Base-by-base conservation (phyloP, 148 eudicot species). In the Chenopodium berlandieri region DNA sequence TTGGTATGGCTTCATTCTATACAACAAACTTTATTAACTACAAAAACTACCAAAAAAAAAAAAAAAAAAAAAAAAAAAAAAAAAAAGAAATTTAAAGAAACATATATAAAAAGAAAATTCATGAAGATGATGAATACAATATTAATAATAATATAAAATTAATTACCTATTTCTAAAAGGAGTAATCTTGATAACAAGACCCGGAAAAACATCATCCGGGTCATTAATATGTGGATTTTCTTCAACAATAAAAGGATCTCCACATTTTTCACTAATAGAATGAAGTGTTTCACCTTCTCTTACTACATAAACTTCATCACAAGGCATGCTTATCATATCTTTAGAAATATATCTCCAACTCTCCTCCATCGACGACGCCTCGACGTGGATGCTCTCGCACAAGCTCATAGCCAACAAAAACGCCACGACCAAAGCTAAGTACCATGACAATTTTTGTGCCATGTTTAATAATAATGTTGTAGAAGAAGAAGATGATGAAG, bases 151-250 rank as follows among this genome's bases (percentile, higher is more conserved):
- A 40, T 40, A 40, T 40, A 8, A 44, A 54, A 48, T 37, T 20
- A 16, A 17, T 65, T 84, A 88, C 82, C 83, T 79, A 81, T n/a
- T 44, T 7, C 52, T 84, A 77, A 80, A 85, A 82, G 93, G 94
- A 2, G 89, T 90, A 75, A 93, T 89, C 88, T 87, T 93, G 88
- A 91, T 88, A 60, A 93, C 80, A 71, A 93, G 84, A 76, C 97
- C 97, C 31, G 97, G 97, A 17, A 89, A 93, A 74, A 93, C 94
- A 85, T 93, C 97, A 84, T 93, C 97, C 11, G 92, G 92, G 72
- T 91, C 97, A 85, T 89, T 90, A 19, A 91, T 85, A 85, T 94
- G 98, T 0, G 98, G 98, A 27, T 94, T 94, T 66, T 88, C 88
- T 84, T 94, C 97, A 67, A 94, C 87, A 80, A 94, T 94, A 80